phyloP scores from a whole-genome alignment of 192 early-diverging fungal genomes.

The Dispira parvispora region DNA sequence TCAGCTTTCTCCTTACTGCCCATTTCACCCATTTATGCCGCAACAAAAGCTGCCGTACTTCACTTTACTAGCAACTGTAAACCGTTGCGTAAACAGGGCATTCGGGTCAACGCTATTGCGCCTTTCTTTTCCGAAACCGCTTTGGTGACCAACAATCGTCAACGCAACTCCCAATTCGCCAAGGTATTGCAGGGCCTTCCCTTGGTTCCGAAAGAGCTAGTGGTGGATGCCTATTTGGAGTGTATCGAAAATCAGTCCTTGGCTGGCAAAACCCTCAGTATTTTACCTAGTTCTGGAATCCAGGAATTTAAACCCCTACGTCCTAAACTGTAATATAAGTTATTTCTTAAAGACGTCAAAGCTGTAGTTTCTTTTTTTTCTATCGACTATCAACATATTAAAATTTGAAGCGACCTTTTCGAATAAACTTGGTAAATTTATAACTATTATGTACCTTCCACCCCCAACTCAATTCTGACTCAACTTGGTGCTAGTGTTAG shows the following conservation, averaged over 20 bases:
- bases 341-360: too few relatives aligned
- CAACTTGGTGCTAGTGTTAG: too few relatives aligned
- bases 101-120: constrained; percentile 47
- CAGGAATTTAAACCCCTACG: not conserved
- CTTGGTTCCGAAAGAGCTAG: constrained; percentile 25
- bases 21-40: constrained; percentile 50
- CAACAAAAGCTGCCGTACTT: constrained; percentile 57
- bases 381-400: too few relatives aligned
- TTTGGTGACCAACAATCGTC: constrained; percentile 22
- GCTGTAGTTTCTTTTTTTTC: too few relatives aligned
- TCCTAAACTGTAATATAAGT: too few relatives aligned
- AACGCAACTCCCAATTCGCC: constrained; percentile 15
- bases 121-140: constrained; percentile 37
- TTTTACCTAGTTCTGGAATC: constrained; percentile 15
- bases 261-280: constrained; percentile 29
- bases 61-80: constrained; percentile 36
- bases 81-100: constrained; percentile 23
- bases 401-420: too few relatives aligned
- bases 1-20: constrained; percentile 42
- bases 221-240: constrained; percentile 36
- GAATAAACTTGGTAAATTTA: too few relatives aligned
- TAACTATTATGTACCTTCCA: too few relatives aligned
- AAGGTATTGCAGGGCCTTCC: constrained; percentile 18
- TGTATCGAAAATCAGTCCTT: constrained; percentile 38
- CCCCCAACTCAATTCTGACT: too few relatives aligned